Percentiles rank a stretch among this genome's conserved stretches.
Conservation (phyloP, 139 green algal genomes). For the Chlorella sp. region DNA sequence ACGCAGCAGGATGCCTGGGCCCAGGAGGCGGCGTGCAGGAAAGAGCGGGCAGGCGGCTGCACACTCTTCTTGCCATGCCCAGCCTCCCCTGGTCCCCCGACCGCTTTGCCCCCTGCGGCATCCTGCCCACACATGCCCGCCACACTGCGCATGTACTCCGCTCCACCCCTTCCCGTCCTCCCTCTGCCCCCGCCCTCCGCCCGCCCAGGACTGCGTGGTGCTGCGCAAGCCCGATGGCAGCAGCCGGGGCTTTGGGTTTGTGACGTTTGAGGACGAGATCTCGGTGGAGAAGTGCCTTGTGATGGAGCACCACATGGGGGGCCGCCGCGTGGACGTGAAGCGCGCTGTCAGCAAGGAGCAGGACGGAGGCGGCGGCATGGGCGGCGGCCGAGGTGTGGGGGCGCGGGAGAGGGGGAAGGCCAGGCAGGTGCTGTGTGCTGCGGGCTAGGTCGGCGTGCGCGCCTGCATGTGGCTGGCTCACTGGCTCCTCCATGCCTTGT, state of each 20-base stretch:
- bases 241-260: slow-evolving; percentile 85
- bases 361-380: slow-evolving; percentile 9
- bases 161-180: background rate
- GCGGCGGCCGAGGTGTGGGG: slow-evolving; percentile 15
- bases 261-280: slow-evolving; percentile 83
- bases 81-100: background rate
- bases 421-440: too few species aligned
- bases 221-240: slow-evolving; percentile 74
- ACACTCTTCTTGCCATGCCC: background rate
- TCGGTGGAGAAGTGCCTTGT: slow-evolving; percentile 81
- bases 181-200: background rate
- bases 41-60: background rate
- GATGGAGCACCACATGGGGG: slow-evolving; percentile 53
- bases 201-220: slow-evolving; percentile 45
- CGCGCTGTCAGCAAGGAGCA: slow-evolving; percentile 75
- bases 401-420: background rate
- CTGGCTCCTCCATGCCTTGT: background rate
- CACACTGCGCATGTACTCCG: background rate
- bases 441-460: background rate
- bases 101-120: background rate
- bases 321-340: slow-evolving; percentile 78
- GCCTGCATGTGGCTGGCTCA: background rate
- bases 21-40: background rate
- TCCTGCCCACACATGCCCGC: background rate
- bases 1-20: too few species aligned